phyloP scores from a whole-genome alignment of 1,139 yeast genomes.

The Hyphopichia fennica region DNA sequence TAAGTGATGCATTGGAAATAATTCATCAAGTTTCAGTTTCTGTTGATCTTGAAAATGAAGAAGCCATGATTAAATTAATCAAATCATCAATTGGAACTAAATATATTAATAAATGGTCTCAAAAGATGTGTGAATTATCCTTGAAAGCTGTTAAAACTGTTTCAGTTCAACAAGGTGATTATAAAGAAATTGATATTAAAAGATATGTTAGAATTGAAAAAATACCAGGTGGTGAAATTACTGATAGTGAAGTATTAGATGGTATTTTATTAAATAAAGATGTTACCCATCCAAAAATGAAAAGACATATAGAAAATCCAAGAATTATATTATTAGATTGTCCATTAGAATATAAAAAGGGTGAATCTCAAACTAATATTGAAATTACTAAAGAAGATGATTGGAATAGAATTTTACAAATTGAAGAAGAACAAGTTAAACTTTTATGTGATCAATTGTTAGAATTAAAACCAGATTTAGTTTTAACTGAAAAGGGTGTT shows the following conservation, averaged over 20 bases:
- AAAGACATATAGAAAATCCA: slow-evolving; percentile 84
- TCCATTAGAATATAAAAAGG: slow-evolving; percentile 97
- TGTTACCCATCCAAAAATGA: slow-evolving; percentile 98
- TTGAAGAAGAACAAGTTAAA: slow-evolving; percentile 97
- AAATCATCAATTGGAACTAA: slow-evolving; percentile 95
- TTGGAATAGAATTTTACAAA: slow-evolving; percentile 93
- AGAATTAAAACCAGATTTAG: slow-evolving; percentile 87
- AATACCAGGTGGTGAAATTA: slow-evolving; percentile 96
- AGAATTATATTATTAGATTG: slow-evolving; percentile 87
- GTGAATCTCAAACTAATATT: slow-evolving; percentile 97
- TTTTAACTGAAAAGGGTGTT: slow-evolving; percentile 97
- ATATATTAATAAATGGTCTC: slow-evolving; percentile 89
- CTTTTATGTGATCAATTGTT: slow-evolving; percentile 82
- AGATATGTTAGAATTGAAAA: slow-evolving; percentile 92
- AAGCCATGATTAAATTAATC: slow-evolving; percentile 83
- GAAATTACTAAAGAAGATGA: slow-evolving; percentile 96
- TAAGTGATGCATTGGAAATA: slow-evolving; percentile 85
- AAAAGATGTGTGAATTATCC: slow-evolving; percentile 87
- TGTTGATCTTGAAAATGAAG: slow-evolving; percentile 80
- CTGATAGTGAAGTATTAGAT: slow-evolving; percentile 81
- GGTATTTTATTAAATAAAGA: slow-evolving; percentile 96
- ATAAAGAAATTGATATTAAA: slow-evolving; percentile 88
- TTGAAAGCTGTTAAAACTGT: slow-evolving; percentile 88
- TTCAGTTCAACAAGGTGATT: slow-evolving; percentile 61
- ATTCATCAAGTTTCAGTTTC: slow-evolving; percentile 83